Percentiles rank a stretch among this genome's conserved stretches.
phyloP scores from a whole-genome alignment of 163 green algal genomes.

The Chlamydomonas reinhardtii region DNA sequence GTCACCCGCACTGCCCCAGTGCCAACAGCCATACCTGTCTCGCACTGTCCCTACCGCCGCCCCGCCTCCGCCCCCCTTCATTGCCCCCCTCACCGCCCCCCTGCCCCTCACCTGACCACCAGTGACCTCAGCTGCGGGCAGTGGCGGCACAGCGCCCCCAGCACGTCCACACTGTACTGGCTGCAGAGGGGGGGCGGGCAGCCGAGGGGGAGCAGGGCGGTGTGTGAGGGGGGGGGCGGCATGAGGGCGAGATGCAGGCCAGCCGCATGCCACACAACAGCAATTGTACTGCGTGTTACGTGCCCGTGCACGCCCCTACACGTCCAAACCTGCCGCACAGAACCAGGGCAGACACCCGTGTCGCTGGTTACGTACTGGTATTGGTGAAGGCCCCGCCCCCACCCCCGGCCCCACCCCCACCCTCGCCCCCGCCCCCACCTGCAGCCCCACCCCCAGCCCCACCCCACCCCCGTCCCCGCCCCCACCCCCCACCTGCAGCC shows the following conservation, averaged over 20 bases:
- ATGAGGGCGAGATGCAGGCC: neutral
- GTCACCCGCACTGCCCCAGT: neutral
- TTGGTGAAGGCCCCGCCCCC: too few species aligned
- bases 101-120: neutral
- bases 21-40: too few species aligned
- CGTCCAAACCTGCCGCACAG: too few species aligned
- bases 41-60: too few species aligned
- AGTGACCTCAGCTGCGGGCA: constrained; percentile 16
- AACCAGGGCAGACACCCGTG: too few species aligned
- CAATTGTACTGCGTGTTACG: neutral
- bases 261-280: neutral
- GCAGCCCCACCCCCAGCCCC: too few species aligned
- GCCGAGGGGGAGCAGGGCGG: neutral
- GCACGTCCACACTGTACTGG: constrained; percentile 17
- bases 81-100: too few species aligned
- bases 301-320: too few species aligned
- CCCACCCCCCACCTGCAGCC: constrained; percentile 10
- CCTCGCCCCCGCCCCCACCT: neutral
- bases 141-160: constrained; percentile 9
- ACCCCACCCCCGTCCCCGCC: too few species aligned
- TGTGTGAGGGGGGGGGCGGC: neutral
- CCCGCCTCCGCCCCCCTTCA: too few species aligned
- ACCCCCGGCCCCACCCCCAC: too few species aligned
- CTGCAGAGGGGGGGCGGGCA: neutral
- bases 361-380: too few species aligned